phyloP scores from a whole-genome alignment of 768 basidiomycete genomes.

The Gloeopeniophorella convolvens region DNA sequence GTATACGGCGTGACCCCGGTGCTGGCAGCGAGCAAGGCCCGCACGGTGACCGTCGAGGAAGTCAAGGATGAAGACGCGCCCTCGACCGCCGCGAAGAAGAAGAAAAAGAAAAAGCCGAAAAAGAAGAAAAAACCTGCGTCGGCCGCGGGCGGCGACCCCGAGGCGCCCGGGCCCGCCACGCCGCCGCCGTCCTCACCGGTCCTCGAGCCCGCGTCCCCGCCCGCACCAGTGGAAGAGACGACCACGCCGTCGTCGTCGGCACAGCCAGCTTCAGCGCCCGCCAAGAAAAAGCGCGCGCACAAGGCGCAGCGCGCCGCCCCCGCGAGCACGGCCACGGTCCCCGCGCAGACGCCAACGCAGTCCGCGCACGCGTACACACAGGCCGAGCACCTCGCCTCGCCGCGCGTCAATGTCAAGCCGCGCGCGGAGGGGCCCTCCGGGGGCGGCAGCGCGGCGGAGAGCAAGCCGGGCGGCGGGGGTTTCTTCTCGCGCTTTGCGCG shows the following conservation, averaged over 20 bases:
- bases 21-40: slow-evolving; percentile 26
- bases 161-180: slow-evolving; percentile 20
- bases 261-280: not conserved
- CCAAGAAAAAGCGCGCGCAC: slow-evolving; percentile 12
- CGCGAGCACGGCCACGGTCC: slow-evolving; percentile 4
- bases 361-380: slow-evolving; percentile 68
- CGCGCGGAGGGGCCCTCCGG: slow-evolving; percentile 55
- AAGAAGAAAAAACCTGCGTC: slow-evolving; percentile 48
- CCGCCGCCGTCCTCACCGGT: slow-evolving; percentile 21
- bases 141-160: slow-evolving; percentile 20
- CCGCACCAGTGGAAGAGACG: not conserved
- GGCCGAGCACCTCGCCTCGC: slow-evolving; percentile 36
- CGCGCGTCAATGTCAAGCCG: slow-evolving; percentile 66
- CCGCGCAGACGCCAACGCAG: slow-evolving; percentile 48
- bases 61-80: slow-evolving; percentile 63
- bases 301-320: slow-evolving; percentile 1
- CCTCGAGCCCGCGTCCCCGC: slow-evolving; percentile 2
- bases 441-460: slow-evolving; percentile 42
- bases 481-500: slow-evolving; percentile 48
- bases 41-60: slow-evolving; percentile 59
- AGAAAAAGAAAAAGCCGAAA: slow-evolving; percentile 72
- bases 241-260: not conserved
- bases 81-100: slow-evolving; percentile 41
- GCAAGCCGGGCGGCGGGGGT: slow-evolving; percentile 35
- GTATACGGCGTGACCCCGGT: no score